Base-by-base conservation (phyloP, 306 rosid species). In the Malus asiatica region DNA sequence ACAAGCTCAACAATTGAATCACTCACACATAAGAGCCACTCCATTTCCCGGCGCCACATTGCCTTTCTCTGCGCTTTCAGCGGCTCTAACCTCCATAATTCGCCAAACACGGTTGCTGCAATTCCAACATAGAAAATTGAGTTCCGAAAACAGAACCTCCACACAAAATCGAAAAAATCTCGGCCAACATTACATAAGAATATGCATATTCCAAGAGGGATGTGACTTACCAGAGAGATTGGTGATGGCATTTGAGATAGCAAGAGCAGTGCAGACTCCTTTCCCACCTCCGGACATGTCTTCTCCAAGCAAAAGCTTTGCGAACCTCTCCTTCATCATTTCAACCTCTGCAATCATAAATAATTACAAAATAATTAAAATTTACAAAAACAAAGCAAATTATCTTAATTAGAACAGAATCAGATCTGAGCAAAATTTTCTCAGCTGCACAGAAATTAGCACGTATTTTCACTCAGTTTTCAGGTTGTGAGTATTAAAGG, bases 211-310 rank as follows among this genome's bases (percentile, higher is more conserved):
- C 25, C 27, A 14, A 48, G 19, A 51, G 18, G 18, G 51, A 19
- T 27, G 70, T 77, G 48, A 79, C 90, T 52, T 74, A 93, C 98
- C 98, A 65, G 98, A 93, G 79, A 93, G 97, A 86, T 93, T 93
- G 27, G 98, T 93, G 38, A 93, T 89, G 19, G 98, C 98, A 32
- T 93, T 93, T 0, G 98, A 93, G 82, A 93, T 88, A 55, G 98
- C 98, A 66, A 93, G 95, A 32, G 98, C 98, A 16, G 98, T 91
- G 76, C 96, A 93, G 20, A 93, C 98, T 32, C 98, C 98, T 79
- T 93, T 93, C n/a, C 98, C 98, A n/a, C 98, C 98, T 65, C 98
- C 98, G 11, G 98, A 93, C 98, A 93, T 91, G 72, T 93, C 98
- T 82, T 93, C 98, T 14, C 98, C 98, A 11, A 93, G 90, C 66